Percentiles rank a stretch among this genome's conserved stretches.
Conservation (phyloP, 1,139 yeast genomes). For the Komagataea norvegica region DNA sequence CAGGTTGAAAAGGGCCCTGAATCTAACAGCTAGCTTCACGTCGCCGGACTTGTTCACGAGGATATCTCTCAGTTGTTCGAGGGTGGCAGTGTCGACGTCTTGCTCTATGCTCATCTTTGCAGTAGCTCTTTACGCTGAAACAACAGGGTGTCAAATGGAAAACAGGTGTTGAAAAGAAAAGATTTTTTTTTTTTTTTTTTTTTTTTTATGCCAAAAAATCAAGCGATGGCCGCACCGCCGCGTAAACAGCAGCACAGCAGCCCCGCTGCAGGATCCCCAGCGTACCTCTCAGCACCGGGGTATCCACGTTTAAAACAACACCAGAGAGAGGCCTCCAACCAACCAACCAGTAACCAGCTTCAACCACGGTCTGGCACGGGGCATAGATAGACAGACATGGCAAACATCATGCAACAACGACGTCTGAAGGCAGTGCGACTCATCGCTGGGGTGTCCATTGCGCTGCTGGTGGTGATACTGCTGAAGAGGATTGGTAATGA, state of each 20-base stretch:
- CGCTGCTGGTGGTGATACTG: neutral
- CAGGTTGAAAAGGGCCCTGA: slow-evolving; percentile 88
- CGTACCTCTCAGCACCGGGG: neutral
- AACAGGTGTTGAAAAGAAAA: slow-evolving; percentile 1
- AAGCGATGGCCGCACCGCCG: neutral
- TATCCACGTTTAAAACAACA: neutral
- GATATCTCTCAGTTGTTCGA: slow-evolving; percentile 69
- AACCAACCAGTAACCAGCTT: too few relatives aligned
- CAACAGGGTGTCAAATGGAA: neutral
- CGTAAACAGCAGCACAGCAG: too few relatives aligned
- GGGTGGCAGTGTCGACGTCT: slow-evolving; percentile 40
- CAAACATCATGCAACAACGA: neutral
- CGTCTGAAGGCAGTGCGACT: neutral
- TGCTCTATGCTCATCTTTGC: slow-evolving; percentile 8
- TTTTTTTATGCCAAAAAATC: slow-evolving; percentile 1
- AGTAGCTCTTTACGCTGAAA: neutral
- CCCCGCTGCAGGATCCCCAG: neutral
- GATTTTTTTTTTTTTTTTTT: neutral
- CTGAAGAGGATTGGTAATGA: slow-evolving; percentile 1
- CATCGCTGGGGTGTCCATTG: neutral
- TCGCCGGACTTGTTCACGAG: slow-evolving; percentile 60
- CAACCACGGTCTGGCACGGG: too few relatives aligned
- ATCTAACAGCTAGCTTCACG: slow-evolving; percentile 74
- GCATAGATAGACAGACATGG: neutral
- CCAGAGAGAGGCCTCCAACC: too few relatives aligned